phyloP scores from a whole-genome alignment of 805 yeast genomes.

The Hanseniaspora clermontiae region DNA sequence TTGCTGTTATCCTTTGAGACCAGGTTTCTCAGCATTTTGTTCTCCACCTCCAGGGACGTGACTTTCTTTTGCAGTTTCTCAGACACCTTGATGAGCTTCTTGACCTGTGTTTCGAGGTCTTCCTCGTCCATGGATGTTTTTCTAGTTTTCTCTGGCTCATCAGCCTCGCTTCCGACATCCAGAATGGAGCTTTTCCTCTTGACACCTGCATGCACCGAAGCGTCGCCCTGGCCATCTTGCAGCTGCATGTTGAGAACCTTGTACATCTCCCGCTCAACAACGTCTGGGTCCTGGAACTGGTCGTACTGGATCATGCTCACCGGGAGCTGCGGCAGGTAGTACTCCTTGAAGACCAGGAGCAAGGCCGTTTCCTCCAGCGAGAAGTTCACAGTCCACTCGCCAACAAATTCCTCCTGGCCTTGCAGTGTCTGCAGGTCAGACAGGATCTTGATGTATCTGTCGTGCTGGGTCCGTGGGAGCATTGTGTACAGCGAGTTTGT shows the following conservation, averaged over 20 bases:
- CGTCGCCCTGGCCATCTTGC: not conserved
- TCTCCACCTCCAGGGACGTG: slow-evolving; percentile 85
- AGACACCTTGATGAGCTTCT: slow-evolving; percentile 59
- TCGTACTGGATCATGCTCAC: slow-evolving; percentile 10
- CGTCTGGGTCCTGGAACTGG: slow-evolving; percentile 3
- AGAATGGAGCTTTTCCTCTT: not conserved
- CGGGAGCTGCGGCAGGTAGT: slow-evolving; percentile 11
- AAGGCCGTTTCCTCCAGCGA: slow-evolving; percentile 4
- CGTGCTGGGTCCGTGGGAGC: not conserved
- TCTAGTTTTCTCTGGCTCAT: slow-evolving; percentile 53
- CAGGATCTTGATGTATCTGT: not conserved
- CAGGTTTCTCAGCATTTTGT: slow-evolving; percentile 66
- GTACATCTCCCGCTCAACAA: slow-evolving; percentile 3
- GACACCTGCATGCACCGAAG: not conserved
- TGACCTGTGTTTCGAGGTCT: slow-evolving; percentile 68
- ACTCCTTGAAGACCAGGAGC: slow-evolving; percentile 6
- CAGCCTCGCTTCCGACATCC: not conserved
- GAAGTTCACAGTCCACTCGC: slow-evolving; percentile 3
- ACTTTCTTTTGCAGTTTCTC: slow-evolving; percentile 56
- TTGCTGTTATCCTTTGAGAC: slow-evolving; percentile 64
- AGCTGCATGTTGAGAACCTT: not conserved
- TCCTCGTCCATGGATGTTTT: slow-evolving; percentile 51
- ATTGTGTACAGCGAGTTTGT: not conserved
- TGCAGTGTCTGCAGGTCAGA: not conserved
- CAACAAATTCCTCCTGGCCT: not conserved